A percentile compares a stretch with the other conserved stretches of the same genome.
Evolutionary conservation across 2,329 filamentous ascomycete species (phyloP).

Genomic region (Cladorrhinum sp.): DNA sequence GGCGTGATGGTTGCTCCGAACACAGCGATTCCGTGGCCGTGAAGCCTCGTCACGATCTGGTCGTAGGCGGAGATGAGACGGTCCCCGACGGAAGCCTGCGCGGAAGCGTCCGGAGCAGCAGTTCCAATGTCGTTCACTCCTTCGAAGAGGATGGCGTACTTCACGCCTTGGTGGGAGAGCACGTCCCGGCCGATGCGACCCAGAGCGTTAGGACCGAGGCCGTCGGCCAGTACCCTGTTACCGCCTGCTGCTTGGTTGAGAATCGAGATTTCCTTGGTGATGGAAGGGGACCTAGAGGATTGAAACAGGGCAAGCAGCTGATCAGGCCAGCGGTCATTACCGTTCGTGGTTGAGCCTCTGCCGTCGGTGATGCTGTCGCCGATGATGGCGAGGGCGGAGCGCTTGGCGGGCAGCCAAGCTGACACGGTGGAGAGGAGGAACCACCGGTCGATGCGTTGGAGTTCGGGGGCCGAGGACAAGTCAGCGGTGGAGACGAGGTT

Average conservation of each 20-base stretch:
- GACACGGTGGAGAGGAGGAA: slow-evolving; percentile 60
- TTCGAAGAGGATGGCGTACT: slow-evolving; percentile 58
- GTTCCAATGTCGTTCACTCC: slow-evolving; percentile 64
- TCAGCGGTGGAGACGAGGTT: slow-evolving; percentile 46
- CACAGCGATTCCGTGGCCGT: slow-evolving; percentile 49
- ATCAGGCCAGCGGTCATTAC: slow-evolving; percentile 50
- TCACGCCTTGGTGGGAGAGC: slow-evolving; percentile 51
- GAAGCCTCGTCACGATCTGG: slow-evolving; percentile 54
- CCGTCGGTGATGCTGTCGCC: slow-evolving; percentile 69
- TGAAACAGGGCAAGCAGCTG: slow-evolving; percentile 45
- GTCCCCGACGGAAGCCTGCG: slow-evolving; percentile 46
- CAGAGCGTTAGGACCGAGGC: slow-evolving; percentile 57
- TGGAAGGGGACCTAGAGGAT: slow-evolving; percentile 19
- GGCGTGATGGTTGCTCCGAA: slow-evolving; percentile 54
- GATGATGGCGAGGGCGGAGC: slow-evolving; percentile 51
- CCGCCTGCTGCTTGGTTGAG: slow-evolving; percentile 63
- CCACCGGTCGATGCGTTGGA: slow-evolving; percentile 45
- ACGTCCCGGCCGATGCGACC: slow-evolving; percentile 59
- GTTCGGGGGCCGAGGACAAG: slow-evolving; percentile 30
- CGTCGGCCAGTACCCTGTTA: slow-evolving; percentile 58
- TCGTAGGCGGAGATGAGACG: slow-evolving; percentile 51
- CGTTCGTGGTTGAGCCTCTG: slow-evolving; percentile 55
- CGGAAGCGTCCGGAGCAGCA: slow-evolving; percentile 38
- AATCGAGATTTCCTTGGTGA: slow-evolving; percentile 44
- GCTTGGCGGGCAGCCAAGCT: slow-evolving; percentile 42